Conservation (phyloP, 2,329 filamentous ascomycete genomes). For the Pestalotiopsis sp. region DNA sequence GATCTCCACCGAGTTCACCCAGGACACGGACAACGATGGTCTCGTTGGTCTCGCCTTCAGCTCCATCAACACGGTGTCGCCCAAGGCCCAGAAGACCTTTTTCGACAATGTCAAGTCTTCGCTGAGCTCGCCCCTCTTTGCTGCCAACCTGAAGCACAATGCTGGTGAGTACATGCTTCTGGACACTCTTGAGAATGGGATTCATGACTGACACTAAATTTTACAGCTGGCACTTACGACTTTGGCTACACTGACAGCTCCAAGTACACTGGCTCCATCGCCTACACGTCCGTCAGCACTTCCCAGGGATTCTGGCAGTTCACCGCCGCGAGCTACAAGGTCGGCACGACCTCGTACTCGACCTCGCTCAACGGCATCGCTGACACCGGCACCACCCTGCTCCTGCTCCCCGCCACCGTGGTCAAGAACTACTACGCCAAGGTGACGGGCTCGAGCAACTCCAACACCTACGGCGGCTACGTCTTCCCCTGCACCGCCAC, state of each 20-base stretch:
- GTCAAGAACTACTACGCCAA: conserved; percentile 28
- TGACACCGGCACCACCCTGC: conserved; percentile 33
- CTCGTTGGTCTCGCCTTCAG: conserved; percentile 25
- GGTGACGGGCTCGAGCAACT: conserved; percentile 25
- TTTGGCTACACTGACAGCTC: conserved; percentile 55
- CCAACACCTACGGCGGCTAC: conserved; percentile 26
- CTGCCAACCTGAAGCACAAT: conserved; percentile 22
- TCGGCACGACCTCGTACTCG: conserved; percentile 20
- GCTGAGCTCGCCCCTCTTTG: conserved; percentile 23
- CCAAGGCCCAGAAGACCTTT: conserved; percentile 18
- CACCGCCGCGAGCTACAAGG: conserved; percentile 28
- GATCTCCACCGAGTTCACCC: conserved; percentile 23
- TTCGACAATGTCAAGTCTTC: conserved; percentile 20
- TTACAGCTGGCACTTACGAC: conserved; percentile 35
- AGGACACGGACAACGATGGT: conserved; percentile 20
- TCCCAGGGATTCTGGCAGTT: conserved; percentile 68
- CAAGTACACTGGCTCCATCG: conserved; percentile 59
- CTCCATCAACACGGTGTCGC: conserved; percentile 19
- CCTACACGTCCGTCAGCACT: conserved; percentile 58
- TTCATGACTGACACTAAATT: conserved; percentile 3
- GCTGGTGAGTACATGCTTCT: not conserved
- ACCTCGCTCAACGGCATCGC: conserved; percentile 22
- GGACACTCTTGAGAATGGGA: not conserved
- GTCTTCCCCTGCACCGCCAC: conserved; percentile 47
- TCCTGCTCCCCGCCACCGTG: conserved; percentile 25